Conservation (phyloP, 768 basidiomycete genomes). For the Chlorophyllum brunneum region DNA sequence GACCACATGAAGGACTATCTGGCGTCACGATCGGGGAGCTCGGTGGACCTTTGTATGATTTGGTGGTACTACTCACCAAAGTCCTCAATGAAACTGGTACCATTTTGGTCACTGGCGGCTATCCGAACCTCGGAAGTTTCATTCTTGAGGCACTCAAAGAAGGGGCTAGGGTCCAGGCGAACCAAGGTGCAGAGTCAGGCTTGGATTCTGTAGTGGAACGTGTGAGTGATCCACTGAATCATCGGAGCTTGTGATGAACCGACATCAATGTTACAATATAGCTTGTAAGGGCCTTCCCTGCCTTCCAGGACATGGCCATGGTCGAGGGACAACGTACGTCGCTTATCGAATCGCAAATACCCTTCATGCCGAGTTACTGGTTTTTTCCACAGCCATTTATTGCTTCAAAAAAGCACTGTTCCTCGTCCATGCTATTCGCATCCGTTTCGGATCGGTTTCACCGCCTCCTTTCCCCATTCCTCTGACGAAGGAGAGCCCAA, state of each 20-base stretch:
- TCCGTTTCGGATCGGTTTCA: slow-evolving; percentile 59
- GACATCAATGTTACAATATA: slow-evolving; percentile 27
- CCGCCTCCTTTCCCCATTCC: slow-evolving; percentile 61
- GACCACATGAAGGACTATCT: slow-evolving; percentile 61
- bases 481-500: slow-evolving; percentile 51
- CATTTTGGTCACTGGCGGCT: slow-evolving; percentile 55
- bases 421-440: slow-evolving; percentile 62
- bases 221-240: slow-evolving; percentile 34
- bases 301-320: slow-evolving; percentile 72
- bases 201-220: slow-evolving; percentile 56
- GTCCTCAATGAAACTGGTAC: slow-evolving; percentile 72
- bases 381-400: slow-evolving; percentile 57
- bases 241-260: background rate
- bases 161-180: slow-evolving; percentile 30
- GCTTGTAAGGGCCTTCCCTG: slow-evolving; percentile 76
- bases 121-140: slow-evolving; percentile 70
- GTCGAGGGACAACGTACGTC: slow-evolving; percentile 62
- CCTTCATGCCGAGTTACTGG: background rate
- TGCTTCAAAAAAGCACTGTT: slow-evolving; percentile 90
- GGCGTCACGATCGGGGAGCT: slow-evolving; percentile 74
- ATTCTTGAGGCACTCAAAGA: slow-evolving; percentile 65
- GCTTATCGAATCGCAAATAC: background rate
- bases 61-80: slow-evolving; percentile 62
- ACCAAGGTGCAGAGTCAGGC: slow-evolving; percentile 6
- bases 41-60: slow-evolving; percentile 68